A percentile compares a stretch with the other conserved stretches of the same genome.
These are phyloP conservation scores for Calonectria naviculata DNA, from an alignment of 2,329 filamentous ascomycete species.

Conservation along the genomic window DNA sequence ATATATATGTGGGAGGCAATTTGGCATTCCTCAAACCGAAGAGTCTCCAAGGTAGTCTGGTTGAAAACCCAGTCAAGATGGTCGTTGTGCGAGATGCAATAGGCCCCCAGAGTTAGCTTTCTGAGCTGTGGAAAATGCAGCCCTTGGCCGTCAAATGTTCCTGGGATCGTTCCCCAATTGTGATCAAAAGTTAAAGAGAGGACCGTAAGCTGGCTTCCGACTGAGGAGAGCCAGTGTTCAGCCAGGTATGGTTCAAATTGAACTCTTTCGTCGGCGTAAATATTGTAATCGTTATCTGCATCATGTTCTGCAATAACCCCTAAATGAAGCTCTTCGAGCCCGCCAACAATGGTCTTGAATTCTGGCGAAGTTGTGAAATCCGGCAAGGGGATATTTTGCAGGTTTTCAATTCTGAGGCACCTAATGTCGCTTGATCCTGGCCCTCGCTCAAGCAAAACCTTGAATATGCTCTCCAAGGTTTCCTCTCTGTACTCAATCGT, in stretches of 20 bases:
- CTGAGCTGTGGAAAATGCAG: conserved; percentile 33
- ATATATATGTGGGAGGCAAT: neutral
- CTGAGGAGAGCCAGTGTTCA: conserved; percentile 5
- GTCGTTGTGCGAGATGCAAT: conserved; percentile 28
- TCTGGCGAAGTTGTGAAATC: conserved; percentile 2
- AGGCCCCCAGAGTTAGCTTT: conserved; percentile 24
- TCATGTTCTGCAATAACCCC: neutral
- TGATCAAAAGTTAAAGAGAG: conserved; percentile 27
- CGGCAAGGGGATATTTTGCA: conserved; percentile 29
- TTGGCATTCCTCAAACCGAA: conserved; percentile 21
- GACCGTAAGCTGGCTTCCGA: conserved; percentile 27
- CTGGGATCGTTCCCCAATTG: conserved; percentile 32
- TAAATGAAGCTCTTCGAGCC: conserved; percentile 29
- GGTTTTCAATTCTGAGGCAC: conserved; percentile 23
- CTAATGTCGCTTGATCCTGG: neutral
- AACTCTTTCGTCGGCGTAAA: conserved; percentile 19
- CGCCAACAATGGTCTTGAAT: conserved; percentile 8
- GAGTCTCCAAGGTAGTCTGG: neutral
- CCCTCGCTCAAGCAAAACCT: neutral
- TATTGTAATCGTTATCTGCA: conserved; percentile 12
- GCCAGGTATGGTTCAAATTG: conserved; percentile 33
- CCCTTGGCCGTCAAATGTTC: conserved; percentile 30
- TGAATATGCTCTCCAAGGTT: neutral
- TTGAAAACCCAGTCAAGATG: conserved; percentile 39
- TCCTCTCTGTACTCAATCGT: neutral